Evolutionary conservation across 73 alveolate genomes (phyloP).

Genomic region (Tetrahymena borealis): DNA sequence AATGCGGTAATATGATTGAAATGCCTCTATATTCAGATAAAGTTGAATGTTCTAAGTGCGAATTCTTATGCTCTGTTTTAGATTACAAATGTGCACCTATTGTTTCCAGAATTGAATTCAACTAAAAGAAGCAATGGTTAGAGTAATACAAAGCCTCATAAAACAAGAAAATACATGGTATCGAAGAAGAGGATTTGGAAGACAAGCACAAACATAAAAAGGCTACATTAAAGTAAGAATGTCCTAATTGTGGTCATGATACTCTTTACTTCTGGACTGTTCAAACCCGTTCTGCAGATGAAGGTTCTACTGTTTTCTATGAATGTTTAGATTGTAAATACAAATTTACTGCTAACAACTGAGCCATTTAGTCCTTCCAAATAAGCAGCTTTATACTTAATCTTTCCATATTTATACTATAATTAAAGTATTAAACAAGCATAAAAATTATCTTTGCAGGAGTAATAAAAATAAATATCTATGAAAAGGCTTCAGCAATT

Average conservation of each 20-base stretch:
- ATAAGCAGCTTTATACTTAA: no score
- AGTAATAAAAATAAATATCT: no score
- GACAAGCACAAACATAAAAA: constrained; percentile 45
- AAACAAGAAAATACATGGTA: constrained; percentile 10
- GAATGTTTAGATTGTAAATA: constrained; percentile 90
- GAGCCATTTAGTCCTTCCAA: constrained; percentile 6
- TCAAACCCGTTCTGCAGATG: constrained; percentile 94
- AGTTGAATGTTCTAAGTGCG: constrained; percentile 30
- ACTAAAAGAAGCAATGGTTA: constrained; percentile 38
- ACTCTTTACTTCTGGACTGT: constrained; percentile 70
- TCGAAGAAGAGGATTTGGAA: constrained; percentile 38
- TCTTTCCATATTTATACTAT: no score
- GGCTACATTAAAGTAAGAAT: constrained; percentile 69
- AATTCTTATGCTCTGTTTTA: background rate
- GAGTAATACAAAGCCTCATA: constrained; percentile 18
- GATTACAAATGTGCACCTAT: background rate
- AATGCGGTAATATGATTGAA: constrained; percentile 32
- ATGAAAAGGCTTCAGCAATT: no score
- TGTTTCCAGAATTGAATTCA: constrained; percentile 35
- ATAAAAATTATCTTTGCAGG: no score
- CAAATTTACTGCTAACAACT: constrained; percentile 26
- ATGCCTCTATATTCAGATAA: constrained; percentile 21
- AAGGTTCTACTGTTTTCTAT: constrained; percentile 93
- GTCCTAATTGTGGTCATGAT: constrained; percentile 84
- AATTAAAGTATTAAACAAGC: no score